These are phyloP conservation scores for Dendrocalamus latiflorus DNA, from an alignment of 202 grass and related monocot genomes.

Conservation along the genomic window DNA sequence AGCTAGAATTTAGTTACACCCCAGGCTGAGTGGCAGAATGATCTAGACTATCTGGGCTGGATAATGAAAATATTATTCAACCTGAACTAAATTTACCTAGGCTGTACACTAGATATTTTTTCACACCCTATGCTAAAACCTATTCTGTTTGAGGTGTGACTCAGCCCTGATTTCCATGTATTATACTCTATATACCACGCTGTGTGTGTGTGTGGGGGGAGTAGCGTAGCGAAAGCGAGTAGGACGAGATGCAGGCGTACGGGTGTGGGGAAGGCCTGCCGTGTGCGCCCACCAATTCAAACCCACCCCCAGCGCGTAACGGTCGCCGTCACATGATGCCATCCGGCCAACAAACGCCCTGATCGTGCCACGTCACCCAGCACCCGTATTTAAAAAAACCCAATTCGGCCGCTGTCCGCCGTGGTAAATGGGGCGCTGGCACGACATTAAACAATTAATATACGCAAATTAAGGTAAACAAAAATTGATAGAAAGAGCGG, in stretches of 20 bases:
- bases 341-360: background rate
- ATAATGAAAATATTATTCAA: no score
- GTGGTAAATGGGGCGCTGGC: constrained; percentile 4
- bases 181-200: background rate
- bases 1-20: no score
- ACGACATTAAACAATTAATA: constrained; percentile 17
- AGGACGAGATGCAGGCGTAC: background rate
- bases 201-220: background rate
- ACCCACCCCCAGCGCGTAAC: background rate
- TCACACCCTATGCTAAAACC: no score
- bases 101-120: no score
- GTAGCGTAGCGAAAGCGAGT: background rate
- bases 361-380: constrained; percentile 35
- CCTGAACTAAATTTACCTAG: no score
- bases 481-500: background rate
- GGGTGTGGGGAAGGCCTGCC: background rate
- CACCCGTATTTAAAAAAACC: background rate
- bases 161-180: no score
- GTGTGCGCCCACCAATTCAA: constrained; percentile 10
- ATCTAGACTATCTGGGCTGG: no score
- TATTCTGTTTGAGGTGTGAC: no score
- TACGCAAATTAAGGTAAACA: background rate
- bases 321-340: constrained; percentile 39
- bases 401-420: constrained; percentile 15
- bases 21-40: no score